A percentile compares a stretch with the other conserved stretches of the same genome.
Conservation (phyloP, 495 filamentous ascomycete species). For the Penicillium argentinense region DNA sequence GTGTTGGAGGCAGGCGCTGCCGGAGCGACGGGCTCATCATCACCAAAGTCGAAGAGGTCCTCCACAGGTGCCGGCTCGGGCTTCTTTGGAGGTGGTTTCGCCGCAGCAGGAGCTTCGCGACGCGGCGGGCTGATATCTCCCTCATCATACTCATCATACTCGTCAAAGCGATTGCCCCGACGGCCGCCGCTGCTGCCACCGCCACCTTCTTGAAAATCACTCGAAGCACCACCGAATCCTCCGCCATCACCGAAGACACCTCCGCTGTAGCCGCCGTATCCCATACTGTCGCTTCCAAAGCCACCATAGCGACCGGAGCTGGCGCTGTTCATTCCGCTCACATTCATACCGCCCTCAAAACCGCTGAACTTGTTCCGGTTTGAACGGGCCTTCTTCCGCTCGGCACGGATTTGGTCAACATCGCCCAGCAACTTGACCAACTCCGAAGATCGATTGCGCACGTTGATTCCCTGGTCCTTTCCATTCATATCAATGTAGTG, state of each 20-base stretch:
- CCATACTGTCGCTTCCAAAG: slow-evolving; percentile 74
- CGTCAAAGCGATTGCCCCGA: slow-evolving; percentile 79
- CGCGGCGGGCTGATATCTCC: slow-evolving; percentile 54
- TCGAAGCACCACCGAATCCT: slow-evolving; percentile 24
- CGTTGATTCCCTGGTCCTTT: slow-evolving; percentile 97
- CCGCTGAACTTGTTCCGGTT: slow-evolving; percentile 94
- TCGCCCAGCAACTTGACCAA: slow-evolving; percentile 89
- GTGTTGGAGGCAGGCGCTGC: slow-evolving; percentile 41
- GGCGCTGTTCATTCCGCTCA: slow-evolving; percentile 55
- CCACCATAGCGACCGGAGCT: slow-evolving; percentile 74
- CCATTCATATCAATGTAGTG: slow-evolving; percentile 96
- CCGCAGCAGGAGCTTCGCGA: slow-evolving; percentile 42
- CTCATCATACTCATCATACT: slow-evolving; percentile 96
- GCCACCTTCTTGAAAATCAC: slow-evolving; percentile 61
- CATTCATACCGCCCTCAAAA: slow-evolving; percentile 74
- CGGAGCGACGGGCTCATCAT: slow-evolving; percentile 61
- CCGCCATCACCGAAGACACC: slow-evolving; percentile 78
- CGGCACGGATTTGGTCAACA: slow-evolving; percentile 86
- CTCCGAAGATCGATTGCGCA: slow-evolving; percentile 94
- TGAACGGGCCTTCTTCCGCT: slow-evolving; percentile 88
- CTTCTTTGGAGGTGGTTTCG: slow-evolving; percentile 64
- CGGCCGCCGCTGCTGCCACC: slow-evolving; percentile 44
- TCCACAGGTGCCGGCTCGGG: slow-evolving; percentile 57
- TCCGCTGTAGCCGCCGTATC: slow-evolving; percentile 82
- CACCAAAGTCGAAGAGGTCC: slow-evolving; percentile 83